Conservation (phyloP, 768 basidiomycete species). For the Mycena indigotica region DNA sequence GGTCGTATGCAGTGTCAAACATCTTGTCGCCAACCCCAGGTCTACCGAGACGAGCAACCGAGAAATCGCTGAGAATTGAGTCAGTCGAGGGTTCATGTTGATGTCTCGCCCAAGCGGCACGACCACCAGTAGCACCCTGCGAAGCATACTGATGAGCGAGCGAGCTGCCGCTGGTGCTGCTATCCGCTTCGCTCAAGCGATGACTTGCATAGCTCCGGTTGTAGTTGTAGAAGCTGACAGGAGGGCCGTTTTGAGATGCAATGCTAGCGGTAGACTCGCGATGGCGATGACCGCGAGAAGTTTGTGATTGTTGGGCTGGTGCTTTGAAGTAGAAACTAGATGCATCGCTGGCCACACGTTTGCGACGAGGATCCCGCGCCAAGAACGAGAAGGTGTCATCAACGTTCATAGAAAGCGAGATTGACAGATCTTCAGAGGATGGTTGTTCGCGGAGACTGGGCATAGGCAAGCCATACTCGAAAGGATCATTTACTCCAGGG, state of each 20-base stretch:
- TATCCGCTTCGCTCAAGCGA: slow-evolving; percentile 53
- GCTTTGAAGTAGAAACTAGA: slow-evolving; percentile 77
- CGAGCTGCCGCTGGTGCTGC: slow-evolving; percentile 59
- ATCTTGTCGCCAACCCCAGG: slow-evolving; percentile 87
- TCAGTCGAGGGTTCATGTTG: slow-evolving; percentile 61
- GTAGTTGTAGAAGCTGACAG: slow-evolving; percentile 74
- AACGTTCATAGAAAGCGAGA: slow-evolving; percentile 56
- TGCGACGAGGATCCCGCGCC: slow-evolving; percentile 40
- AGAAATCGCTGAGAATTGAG: slow-evolving; percentile 66
- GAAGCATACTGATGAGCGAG: slow-evolving; percentile 57
- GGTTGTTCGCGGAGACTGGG: slow-evolving; percentile 57
- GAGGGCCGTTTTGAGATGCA: slow-evolving; percentile 55
- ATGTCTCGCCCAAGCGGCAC: slow-evolving; percentile 63
- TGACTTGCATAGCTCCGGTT: slow-evolving; percentile 61
- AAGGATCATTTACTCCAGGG: slow-evolving; percentile 66
- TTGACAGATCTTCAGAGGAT: slow-evolving; percentile 59
- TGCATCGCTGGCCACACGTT: slow-evolving; percentile 71
- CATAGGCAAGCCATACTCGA: slow-evolving; percentile 59
- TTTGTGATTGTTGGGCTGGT: slow-evolving; percentile 28
- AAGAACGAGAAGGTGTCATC: slow-evolving; percentile 79
- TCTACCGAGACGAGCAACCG: slow-evolving; percentile 57
- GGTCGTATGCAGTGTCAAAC: slow-evolving; percentile 63
- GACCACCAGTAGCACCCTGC: slow-evolving; percentile 54
- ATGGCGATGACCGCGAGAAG: slow-evolving; percentile 54
- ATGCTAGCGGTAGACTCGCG: slow-evolving; percentile 65